phyloP scores from a whole-genome alignment of 1,139 yeast genomes.

The Kurtzmaniella quercitrusa region DNA sequence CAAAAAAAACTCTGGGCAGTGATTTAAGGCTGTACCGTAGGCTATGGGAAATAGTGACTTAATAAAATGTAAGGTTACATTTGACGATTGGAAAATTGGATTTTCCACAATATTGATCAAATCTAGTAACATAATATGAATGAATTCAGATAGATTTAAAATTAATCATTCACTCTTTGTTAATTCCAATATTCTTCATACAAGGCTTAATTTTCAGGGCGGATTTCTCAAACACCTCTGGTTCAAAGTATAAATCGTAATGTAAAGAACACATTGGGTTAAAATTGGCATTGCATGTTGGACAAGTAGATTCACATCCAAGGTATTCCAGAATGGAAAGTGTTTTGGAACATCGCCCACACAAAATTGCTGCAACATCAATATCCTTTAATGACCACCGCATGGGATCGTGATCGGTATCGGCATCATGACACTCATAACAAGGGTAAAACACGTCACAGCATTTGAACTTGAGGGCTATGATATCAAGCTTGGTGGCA shows the following conservation, averaged over 20 bases:
- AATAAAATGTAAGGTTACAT: neutral
- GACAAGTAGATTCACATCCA: conserved; percentile 16
- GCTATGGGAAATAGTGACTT: neutral
- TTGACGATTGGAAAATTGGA: neutral
- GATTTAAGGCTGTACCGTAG: neutral
- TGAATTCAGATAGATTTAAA: too few relatives aligned
- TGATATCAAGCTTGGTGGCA: conserved; percentile 31
- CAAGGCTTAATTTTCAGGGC: too few relatives aligned
- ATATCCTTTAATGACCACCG: conserved; percentile 18
- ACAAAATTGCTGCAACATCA: conserved; percentile 23
- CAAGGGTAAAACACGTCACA: conserved; percentile 38
- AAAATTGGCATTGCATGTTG: conserved; percentile 24
- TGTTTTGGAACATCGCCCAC: conserved; percentile 34
- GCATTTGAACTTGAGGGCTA: conserved; percentile 41
- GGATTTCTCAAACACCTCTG: neutral
- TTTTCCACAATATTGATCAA: too few relatives aligned
- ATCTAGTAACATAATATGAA: too few relatives aligned
- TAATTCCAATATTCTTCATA: too few relatives aligned
- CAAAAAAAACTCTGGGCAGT: neutral
- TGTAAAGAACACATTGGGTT: conserved; percentile 39
- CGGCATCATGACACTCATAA: conserved; percentile 33
- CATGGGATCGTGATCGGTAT: conserved; percentile 13
- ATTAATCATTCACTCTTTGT: too few relatives aligned
- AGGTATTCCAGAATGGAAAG: conserved; percentile 28
- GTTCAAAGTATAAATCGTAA: conserved; percentile 33